Evolutionary conservation across 2,329 filamentous ascomycete genomes (phyloP).

Genomic region (Colletotrichum orchidophilum): DNA sequence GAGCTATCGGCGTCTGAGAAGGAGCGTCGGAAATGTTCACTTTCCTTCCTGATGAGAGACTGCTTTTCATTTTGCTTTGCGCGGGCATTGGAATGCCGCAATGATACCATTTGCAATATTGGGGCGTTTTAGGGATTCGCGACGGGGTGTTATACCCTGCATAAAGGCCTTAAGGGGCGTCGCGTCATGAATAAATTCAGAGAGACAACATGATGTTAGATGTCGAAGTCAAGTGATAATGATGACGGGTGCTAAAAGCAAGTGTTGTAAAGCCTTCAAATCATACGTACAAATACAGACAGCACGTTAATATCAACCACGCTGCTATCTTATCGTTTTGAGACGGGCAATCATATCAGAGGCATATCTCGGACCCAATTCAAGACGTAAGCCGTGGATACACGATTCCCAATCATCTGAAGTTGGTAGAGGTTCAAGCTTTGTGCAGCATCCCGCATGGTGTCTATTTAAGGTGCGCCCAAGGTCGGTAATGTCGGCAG

Average conservation of each 20-base stretch:
- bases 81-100: slow-evolving; percentile 18
- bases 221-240: background rate
- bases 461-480: slow-evolving; percentile 17
- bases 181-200: background rate
- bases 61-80: slow-evolving; percentile 9
- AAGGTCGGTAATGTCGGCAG: slow-evolving; percentile 7
- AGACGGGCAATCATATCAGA: background rate
- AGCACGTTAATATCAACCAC: background rate
- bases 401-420: background rate
- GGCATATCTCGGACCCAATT: background rate
- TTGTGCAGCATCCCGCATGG: background rate
- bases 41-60: background rate
- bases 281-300: background rate
- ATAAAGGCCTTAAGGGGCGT: background rate
- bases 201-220: background rate
- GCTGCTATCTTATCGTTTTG: background rate
- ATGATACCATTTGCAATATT: slow-evolving; percentile 28
- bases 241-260: background rate
- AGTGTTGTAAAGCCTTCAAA: background rate
- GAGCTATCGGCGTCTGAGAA: background rate
- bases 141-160: background rate
- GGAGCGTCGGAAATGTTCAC: background rate
- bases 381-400: background rate
- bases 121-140: slow-evolving; percentile 15
- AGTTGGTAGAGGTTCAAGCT: background rate